phyloP scores from a whole-genome alignment of 805 yeast species.

The Schwanniomyces polymorphus region DNA sequence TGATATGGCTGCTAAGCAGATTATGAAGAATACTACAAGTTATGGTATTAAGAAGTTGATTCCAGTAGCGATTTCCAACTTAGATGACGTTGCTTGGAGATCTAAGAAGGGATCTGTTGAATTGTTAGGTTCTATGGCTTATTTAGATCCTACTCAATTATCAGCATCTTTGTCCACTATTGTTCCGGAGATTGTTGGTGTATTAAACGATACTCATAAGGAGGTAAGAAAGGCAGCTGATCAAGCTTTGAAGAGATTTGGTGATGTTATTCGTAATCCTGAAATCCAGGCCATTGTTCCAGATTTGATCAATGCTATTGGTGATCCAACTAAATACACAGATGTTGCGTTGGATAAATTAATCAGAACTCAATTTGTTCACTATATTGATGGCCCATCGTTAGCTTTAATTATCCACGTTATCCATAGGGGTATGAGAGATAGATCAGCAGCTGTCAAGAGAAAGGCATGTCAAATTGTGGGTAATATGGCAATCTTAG shows the following conservation, averaged over 20 bases:
- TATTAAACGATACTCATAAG: conserved; percentile 90
- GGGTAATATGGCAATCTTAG: conserved; percentile 96
- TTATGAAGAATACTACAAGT: conserved; percentile 90
- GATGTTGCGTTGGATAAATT: conserved; percentile 84
- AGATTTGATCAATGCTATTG: conserved; percentile 82
- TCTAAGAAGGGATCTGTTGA: conserved; percentile 97
- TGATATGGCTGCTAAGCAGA: conserved; percentile 77
- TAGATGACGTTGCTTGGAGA: conserved; percentile 93
- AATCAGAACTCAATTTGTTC: conserved; percentile 90
- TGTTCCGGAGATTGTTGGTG: conserved; percentile 96
- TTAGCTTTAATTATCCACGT: conserved; percentile 93
- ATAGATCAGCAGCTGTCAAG: conserved; percentile 90
- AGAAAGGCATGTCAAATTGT: conserved; percentile 96
- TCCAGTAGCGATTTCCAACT: conserved; percentile 82
- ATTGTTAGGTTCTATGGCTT: conserved; percentile 96
- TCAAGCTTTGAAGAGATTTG: conserved; percentile 81
- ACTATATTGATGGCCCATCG: conserved; percentile 97
- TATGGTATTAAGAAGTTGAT: conserved; percentile 89
- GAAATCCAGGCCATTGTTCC: conserved; percentile 95
- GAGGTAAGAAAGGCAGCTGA: conserved; percentile 97
- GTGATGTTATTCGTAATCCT: conserved; percentile 96
- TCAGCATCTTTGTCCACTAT: conserved; percentile 86
- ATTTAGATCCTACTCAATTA: conserved; percentile 89
- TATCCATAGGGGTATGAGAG: conserved; percentile 92
- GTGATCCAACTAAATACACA: conserved; percentile 91